These are phyloP conservation scores for Arctostaphylos glauca DNA, from an alignment of 148 eudicot species.

Conservation along the genomic window DNA sequence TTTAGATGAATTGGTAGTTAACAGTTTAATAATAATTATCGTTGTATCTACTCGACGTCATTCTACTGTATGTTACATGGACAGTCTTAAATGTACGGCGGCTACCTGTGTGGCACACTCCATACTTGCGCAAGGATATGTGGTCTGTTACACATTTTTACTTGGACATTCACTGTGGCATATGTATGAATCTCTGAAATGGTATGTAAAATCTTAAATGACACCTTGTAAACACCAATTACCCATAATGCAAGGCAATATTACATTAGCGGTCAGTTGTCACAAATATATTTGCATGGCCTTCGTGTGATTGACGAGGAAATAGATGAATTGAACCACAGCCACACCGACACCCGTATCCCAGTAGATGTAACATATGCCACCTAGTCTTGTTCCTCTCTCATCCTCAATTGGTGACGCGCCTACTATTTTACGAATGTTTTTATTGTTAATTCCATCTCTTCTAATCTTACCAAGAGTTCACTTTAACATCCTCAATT, in stretches of 20 bases:
- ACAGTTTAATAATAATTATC: neutral
- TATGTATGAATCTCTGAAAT: neutral
- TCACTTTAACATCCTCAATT: neutral
- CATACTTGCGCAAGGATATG: no score
- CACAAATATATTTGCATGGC: neutral
- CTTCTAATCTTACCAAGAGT: neutral
- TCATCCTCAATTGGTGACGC: neutral
- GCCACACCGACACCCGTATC: neutral
- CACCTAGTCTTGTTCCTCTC: neutral
- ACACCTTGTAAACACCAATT: neutral
- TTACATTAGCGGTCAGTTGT: neutral
- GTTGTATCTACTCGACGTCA: neutral
- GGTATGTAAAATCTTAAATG: neutral
- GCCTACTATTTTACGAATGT: neutral
- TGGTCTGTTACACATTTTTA: no score
- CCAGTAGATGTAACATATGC: neutral
- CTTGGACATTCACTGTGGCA: no score
- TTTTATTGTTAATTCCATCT: neutral
- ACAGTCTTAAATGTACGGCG: no score
- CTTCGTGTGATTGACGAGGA: neutral
- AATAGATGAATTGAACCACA: neutral
- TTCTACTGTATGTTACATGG: neutral
- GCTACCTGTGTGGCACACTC: no score
- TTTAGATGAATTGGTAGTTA: no score
- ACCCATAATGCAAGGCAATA: neutral